Base-by-base conservation (phyloP, 441 rosid species). In the Gossypium gossypioides region DNA sequence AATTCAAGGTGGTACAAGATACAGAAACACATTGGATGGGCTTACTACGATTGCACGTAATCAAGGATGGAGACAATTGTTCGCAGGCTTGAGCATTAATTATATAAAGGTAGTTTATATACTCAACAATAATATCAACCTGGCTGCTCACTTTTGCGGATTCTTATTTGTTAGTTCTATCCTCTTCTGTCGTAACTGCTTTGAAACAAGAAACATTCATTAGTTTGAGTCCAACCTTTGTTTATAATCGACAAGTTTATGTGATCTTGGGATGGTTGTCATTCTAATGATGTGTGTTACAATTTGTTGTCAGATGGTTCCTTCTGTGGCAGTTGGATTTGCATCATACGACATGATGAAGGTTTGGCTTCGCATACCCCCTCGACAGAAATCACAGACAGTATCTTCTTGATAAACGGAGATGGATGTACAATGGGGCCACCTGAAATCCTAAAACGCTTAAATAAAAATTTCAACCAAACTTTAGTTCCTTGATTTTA, bases 281-380 rank as follows among this genome's bases (percentile, higher is more conserved):
- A 67, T 67, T 16, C 67, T 70, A 64, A 78, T 16, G 19, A 7
- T 40, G 48, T 75, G 61, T 60, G 16, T n/a, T 51, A 10, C 54
- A 3, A 54, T 18, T 52, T 75, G 7, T 77, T 72, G 10, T 57
- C 82, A 94, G 98, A 90, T 94, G 74, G 97, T 94, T 74, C 98
- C 97, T 29, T 94, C 98, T 0, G 98, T 94, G 63, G 98, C 98
- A 0, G 87, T 94, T 70, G 98, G 98, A 59, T 94, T 94, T 82
- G 78, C 97, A 0, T 96, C 87, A n/a, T 94, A 94, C 60, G 97
- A 94, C 78, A 72, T 65, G 72, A 91, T 94, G 96, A 94, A 94
- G 87, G 62, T 79, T n/a, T 94, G 97, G 98, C 88, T 94, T 73
- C 86, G 77, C 42, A 90, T 90, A 42, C 97, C 98, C 3, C 93